These are phyloP conservation scores for Agaricus sinodeliciosus DNA, from an alignment of 768 basidiomycete genomes.

Conservation along the genomic window DNA sequence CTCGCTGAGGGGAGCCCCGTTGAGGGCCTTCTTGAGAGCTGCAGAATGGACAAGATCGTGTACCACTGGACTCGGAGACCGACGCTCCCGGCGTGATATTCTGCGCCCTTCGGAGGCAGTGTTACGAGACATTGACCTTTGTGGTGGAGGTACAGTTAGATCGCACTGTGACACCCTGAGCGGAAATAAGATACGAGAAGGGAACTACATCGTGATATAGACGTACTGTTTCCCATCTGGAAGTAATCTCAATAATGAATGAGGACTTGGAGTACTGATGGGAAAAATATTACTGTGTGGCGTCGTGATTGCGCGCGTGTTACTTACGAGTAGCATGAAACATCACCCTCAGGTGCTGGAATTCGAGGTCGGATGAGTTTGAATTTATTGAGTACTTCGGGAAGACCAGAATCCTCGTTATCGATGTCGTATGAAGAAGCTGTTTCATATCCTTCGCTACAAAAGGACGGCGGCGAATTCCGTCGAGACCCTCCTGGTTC, in stretches of 20 bases:
- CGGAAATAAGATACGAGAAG: background rate
- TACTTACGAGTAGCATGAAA: conserved; percentile 2
- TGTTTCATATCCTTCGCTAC: background rate
- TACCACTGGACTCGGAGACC: background rate
- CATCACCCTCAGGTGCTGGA: background rate
- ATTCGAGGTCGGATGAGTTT: conserved; percentile 1
- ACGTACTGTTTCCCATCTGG: background rate
- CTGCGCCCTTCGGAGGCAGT: background rate
- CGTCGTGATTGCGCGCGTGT: background rate
- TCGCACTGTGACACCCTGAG: background rate
- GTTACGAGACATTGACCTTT: background rate
- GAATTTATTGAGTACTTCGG: conserved; percentile 2
- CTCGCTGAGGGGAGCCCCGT: background rate
- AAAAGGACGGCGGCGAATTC: background rate
- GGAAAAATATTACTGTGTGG: background rate
- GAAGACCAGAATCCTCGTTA: conserved; percentile 2
- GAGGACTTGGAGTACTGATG: background rate
- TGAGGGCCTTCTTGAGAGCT: background rate
- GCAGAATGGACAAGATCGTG: background rate
- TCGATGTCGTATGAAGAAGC: background rate
- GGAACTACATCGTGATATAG: background rate
- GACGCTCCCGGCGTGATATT: background rate
- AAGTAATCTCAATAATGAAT: background rate
- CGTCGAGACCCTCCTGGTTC: background rate
- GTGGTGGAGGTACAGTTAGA: background rate